Percentiles rank a stretch among this genome's conserved stretches.
Conservation (phyloP, 257 asterid species). For the Datura wrightii region DNA sequence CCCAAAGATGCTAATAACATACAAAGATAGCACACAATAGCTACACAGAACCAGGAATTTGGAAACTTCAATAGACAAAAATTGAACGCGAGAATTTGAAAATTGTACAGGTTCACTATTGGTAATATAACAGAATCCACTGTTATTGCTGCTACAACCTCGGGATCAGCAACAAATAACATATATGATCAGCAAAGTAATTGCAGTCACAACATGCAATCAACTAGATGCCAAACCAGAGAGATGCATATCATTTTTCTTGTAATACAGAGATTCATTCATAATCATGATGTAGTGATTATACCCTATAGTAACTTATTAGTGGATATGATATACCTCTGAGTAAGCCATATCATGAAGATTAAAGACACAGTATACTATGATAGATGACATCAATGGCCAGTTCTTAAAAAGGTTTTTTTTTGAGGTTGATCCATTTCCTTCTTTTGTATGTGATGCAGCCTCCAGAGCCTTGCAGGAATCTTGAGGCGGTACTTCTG, state of each 20-base stretch:
- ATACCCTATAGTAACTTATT: background rate
- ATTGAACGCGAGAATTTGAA: background rate
- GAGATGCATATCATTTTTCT: background rate
- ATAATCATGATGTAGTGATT: background rate
- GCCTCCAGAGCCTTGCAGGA: slow-evolving; percentile 44
- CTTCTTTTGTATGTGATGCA: slow-evolving; percentile 41
- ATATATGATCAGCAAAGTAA: background rate
- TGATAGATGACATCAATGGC: slow-evolving; percentile 77
- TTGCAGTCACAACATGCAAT: too few relatives aligned
- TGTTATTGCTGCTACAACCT: background rate
- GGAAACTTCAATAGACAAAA: background rate
- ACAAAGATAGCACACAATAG: background rate
- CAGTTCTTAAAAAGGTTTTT: slow-evolving; percentile 64
- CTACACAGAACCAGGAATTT: background rate
- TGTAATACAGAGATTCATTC: background rate
- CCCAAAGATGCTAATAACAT: background rate
- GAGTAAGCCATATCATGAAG: slow-evolving; percentile 91
- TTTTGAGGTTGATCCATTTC: slow-evolving; percentile 34
- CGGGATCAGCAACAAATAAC: background rate
- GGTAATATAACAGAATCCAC: background rate
- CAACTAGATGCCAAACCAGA: too few relatives aligned
- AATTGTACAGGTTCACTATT: background rate
- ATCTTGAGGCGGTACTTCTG: slow-evolving; percentile 37
- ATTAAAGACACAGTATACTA: slow-evolving; percentile 75
- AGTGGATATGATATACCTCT: slow-evolving; percentile 55